phyloP scores from a whole-genome alignment of 371 early-diverging fungal genomes.

The Mucor irregularis region DNA sequence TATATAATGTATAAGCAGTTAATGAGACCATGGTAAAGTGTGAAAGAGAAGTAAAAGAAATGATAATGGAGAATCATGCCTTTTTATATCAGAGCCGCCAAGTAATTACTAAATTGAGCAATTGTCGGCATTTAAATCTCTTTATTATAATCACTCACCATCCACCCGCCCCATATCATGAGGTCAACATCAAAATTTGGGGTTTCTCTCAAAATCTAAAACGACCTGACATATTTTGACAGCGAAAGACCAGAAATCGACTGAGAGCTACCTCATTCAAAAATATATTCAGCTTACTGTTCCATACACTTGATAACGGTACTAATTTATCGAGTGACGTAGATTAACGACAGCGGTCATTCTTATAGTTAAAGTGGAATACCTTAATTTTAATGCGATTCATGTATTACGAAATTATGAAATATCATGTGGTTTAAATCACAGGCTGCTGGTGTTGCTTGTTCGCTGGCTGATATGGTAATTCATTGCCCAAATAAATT shows the following conservation, averaged over 20 bases:
- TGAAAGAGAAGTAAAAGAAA: background rate
- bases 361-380: no score
- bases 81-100: background rate
- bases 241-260: background rate
- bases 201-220: background rate
- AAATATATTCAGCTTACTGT: background rate
- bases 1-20: slow-evolving; percentile 12
- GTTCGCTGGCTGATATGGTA: no score
- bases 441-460: no score
- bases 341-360: no score
- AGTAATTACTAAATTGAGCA: no score
- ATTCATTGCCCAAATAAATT: background rate
- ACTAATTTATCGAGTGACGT: background rate
- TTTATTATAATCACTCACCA: background rate
- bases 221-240: slow-evolving; percentile 1
- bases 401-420: background rate
- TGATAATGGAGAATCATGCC: background rate
- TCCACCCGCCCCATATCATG: slow-evolving; percentile 5
- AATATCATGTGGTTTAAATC: background rate
- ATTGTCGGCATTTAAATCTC: slow-evolving; percentile 1
- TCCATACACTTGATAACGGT: background rate
- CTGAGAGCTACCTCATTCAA: background rate
- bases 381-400: background rate
- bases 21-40: slow-evolving; percentile 10
- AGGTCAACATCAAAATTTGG: slow-evolving; percentile 4